phyloP scores from a whole-genome alignment of 2,329 filamentous ascomycete species.

The Geosmithia flava region DNA sequence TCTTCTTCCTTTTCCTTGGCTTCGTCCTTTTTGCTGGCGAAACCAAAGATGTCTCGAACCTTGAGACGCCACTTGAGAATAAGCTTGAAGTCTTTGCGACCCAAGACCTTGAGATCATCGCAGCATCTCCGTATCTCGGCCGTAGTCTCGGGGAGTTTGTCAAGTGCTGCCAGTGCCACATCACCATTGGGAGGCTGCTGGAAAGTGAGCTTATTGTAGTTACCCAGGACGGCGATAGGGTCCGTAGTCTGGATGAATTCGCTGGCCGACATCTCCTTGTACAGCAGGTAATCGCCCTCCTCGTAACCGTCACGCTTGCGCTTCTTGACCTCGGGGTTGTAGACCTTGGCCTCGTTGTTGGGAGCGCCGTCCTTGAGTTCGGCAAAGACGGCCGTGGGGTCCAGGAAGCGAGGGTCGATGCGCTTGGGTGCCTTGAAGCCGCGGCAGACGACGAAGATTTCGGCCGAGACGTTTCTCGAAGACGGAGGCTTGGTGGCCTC shows the following conservation, averaged over 20 bases:
- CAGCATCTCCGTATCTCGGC: slow-evolving; percentile 70
- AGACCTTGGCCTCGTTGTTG: slow-evolving; percentile 96
- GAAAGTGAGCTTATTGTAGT: slow-evolving; percentile 75
- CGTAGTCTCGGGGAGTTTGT: slow-evolving; percentile 79
- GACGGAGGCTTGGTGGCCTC: slow-evolving; percentile 96
- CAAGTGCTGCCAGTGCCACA: slow-evolving; percentile 73
- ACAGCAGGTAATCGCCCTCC: slow-evolving; percentile 87
- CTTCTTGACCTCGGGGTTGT: slow-evolving; percentile 96
- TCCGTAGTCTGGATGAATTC: slow-evolving; percentile 92
- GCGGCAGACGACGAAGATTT: slow-evolving; percentile 95
- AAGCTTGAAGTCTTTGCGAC: slow-evolving; percentile 86
- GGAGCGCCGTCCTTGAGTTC: slow-evolving; percentile 76
- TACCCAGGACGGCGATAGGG: slow-evolving; percentile 83
- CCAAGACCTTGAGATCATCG: slow-evolving; percentile 75
- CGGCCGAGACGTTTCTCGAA: slow-evolving; percentile 88
- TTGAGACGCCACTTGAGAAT: slow-evolving; percentile 82
- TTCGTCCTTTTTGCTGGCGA: slow-evolving; percentile 58
- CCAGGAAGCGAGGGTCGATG: slow-evolving; percentile 85
- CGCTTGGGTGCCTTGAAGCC: slow-evolving; percentile 92
- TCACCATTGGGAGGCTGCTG: slow-evolving; percentile 69
- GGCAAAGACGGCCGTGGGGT: slow-evolving; percentile 81
- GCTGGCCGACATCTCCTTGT: slow-evolving; percentile 76
- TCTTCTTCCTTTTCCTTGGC: slow-evolving; percentile 43
- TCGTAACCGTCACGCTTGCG: slow-evolving; percentile 96
- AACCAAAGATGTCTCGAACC: slow-evolving; percentile 82